A percentile compares a stretch with the other conserved stretches of the same genome.
These are phyloP conservation scores for Lipomyces lipofer DNA, from an alignment of 805 yeast species.

Conservation along the genomic window DNA sequence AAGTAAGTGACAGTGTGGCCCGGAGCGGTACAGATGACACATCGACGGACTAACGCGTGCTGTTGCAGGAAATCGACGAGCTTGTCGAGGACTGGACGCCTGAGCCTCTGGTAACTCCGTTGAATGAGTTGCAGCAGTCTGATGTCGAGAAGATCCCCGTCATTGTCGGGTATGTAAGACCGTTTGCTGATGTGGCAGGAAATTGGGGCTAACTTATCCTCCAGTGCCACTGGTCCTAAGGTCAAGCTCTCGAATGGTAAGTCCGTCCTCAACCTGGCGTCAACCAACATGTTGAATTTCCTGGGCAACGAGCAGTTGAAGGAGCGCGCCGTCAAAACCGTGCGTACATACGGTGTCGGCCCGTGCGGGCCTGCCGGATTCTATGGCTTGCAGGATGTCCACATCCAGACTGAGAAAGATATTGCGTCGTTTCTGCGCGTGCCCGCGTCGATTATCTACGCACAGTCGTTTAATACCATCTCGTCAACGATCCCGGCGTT, in stretches of 20 bases:
- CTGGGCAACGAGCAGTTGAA: constrained; percentile 51
- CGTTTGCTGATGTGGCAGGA: neutral
- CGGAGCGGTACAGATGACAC: neutral
- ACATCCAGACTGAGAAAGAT: constrained; percentile 72
- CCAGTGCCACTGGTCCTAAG: constrained; percentile 22
- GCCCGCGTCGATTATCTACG: constrained; percentile 79
- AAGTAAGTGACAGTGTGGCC: constrained; percentile 18
- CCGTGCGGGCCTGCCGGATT: constrained; percentile 99
- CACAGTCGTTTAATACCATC: constrained; percentile 87
- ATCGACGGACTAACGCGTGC: too few relatives aligned
- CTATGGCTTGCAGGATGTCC: constrained; percentile 85
- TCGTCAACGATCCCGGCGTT: constrained; percentile 90
- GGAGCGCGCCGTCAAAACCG: constrained; percentile 55
- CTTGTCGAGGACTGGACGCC: constrained; percentile 91
- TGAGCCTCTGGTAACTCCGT: constrained; percentile 67
- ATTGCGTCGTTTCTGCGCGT: constrained; percentile 74
- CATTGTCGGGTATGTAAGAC: constrained; percentile 47
- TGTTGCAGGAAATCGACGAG: constrained; percentile 71
- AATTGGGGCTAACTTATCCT: neutral
- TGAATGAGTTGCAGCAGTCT: constrained; percentile 55
- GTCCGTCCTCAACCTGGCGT: constrained; percentile 34
- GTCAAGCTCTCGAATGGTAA: constrained; percentile 28
- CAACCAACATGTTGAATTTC: constrained; percentile 70
- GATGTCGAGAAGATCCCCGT: constrained; percentile 64
- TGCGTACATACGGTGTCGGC: constrained; percentile 84